Evolutionary conservation across 176 grass and related monocot species (phyloP).

Genomic region (Raddia guianensis): DNA sequence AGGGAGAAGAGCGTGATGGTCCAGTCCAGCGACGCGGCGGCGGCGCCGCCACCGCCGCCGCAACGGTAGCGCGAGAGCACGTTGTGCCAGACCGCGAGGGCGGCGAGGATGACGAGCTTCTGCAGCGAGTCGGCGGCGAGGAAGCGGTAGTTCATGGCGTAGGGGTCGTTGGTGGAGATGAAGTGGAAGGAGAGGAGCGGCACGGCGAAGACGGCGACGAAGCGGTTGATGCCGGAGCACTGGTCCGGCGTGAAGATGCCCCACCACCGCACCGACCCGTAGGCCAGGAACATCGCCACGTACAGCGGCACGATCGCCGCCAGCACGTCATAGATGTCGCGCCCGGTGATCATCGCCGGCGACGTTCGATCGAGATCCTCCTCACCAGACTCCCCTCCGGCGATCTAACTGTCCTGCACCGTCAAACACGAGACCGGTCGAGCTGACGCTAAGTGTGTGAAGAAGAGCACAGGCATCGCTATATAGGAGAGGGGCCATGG

Average conservation of each 20-base stretch:
- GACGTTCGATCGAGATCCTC: background rate
- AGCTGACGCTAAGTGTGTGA: conserved; percentile 9
- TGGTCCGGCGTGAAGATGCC: conserved; percentile 91
- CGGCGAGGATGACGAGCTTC: conserved; percentile 81
- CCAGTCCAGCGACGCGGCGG: conserved; percentile 65
- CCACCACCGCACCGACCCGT: conserved; percentile 93
- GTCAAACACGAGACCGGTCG: background rate
- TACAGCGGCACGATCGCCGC: conserved; percentile 93
- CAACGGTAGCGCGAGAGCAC: conserved; percentile 61
- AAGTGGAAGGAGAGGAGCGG: conserved; percentile 98
- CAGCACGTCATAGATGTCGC: conserved; percentile 94
- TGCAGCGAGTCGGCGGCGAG: conserved; percentile 91
- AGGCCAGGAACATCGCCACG: conserved; percentile 94
- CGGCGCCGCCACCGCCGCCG: background rate
- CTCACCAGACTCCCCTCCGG: background rate
- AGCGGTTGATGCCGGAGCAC: conserved; percentile 97
- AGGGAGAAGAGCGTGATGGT: conserved; percentile 97
- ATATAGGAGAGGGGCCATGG: conserved; percentile 23
- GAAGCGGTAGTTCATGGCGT: conserved; percentile 95
- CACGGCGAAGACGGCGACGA: conserved; percentile 97
- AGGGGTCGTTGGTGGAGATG: conserved; percentile 87
- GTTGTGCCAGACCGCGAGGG: conserved; percentile 83
- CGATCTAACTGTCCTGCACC: background rate
- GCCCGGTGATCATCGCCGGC: conserved; percentile 75
- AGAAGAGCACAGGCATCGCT: conserved; percentile 30